Percentiles rank a stretch among this genome's conserved stretches.
phyloP scores from a whole-genome alignment of 1,284 basidiomycete genomes.

The Lentinula novae-zelandiae region DNA sequence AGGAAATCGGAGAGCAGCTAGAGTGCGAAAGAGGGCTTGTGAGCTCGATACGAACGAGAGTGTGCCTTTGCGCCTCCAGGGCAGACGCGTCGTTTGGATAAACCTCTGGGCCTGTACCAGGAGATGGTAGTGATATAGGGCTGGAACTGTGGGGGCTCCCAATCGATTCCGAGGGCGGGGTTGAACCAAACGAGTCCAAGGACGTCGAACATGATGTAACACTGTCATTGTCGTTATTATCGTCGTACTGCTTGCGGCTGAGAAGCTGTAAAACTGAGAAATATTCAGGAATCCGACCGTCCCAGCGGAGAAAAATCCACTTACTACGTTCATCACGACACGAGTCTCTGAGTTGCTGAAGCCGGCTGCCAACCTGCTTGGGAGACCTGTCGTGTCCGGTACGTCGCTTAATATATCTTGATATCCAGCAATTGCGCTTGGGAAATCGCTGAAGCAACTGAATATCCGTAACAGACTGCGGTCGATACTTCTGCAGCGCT shows the following conservation, averaged over 20 bases:
- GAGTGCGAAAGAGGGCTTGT: neutral
- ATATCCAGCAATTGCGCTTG: slow-evolving; percentile 52
- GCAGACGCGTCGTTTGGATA: neutral
- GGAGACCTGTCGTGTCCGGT: slow-evolving; percentile 48
- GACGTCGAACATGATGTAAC: no score
- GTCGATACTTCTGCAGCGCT: slow-evolving; percentile 49
- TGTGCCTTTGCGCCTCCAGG: neutral
- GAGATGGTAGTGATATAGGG: neutral
- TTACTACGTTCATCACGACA: slow-evolving; percentile 45
- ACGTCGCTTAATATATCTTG: slow-evolving; percentile 44
- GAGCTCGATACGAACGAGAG: neutral
- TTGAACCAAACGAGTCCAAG: neutral
- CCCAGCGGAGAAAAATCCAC: slow-evolving; percentile 18
- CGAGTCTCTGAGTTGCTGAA: slow-evolving; percentile 56
- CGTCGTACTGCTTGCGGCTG: neutral
- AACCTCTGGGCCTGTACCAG: neutral
- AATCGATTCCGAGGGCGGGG: neutral
- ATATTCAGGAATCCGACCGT: neutral
- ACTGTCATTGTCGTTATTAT: neutral
- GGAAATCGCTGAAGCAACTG: slow-evolving; percentile 47
- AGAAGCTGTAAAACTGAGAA: neutral
- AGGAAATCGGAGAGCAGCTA: neutral
- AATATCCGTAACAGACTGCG: slow-evolving; percentile 39
- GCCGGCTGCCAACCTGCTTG: slow-evolving; percentile 57
- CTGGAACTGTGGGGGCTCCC: neutral